These are phyloP conservation scores for Lactarius tabidus DNA, from an alignment of 768 basidiomycete species.

Conservation along the genomic window DNA sequence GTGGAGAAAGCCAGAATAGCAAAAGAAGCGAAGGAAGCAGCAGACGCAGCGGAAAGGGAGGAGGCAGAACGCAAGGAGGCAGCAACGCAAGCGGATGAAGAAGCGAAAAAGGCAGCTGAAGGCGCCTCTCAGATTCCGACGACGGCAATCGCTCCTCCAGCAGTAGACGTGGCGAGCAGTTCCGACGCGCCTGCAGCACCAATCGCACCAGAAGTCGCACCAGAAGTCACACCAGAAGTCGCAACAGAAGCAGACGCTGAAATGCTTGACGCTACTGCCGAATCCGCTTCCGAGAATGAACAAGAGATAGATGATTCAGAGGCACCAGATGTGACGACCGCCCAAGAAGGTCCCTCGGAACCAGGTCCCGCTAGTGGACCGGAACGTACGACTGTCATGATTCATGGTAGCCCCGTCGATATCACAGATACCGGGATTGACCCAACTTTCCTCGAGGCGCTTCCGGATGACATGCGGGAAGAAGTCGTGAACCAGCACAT, in stretches of 20 bases:
- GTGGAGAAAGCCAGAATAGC: constrained; percentile 51
- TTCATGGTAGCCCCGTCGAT: constrained; percentile 90
- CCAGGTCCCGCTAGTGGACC: constrained; percentile 37
- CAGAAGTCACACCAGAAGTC: too few relatives aligned
- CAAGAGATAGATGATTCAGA: constrained; percentile 15
- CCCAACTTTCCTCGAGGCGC: constrained; percentile 93
- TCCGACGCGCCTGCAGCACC: constrained; percentile 36
- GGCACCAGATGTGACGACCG: constrained; percentile 17
- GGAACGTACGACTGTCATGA: constrained; percentile 79
- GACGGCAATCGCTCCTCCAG: constrained; percentile 17
- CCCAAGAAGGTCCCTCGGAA: constrained; percentile 26
- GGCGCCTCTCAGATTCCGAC: constrained; percentile 30
- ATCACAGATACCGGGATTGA: constrained; percentile 99
- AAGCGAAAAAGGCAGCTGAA: constrained; percentile 33
- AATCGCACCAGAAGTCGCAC: constrained; percentile 31
- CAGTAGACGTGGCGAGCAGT: constrained; percentile 27
- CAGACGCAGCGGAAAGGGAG: constrained; percentile 49
- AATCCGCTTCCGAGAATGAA: constrained; percentile 12
- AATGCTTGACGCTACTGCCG: constrained; percentile 42
- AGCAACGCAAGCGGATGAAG: constrained; percentile 37
- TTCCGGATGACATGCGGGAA: constrained; percentile 98
- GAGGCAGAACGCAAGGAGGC: constrained; percentile 38
- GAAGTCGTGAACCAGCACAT: constrained; percentile 97
- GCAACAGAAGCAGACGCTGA: constrained; percentile 44
- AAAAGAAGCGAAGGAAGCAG: constrained; percentile 37